Base-by-base conservation (phyloP, 202 grass and related monocot species). In the Carex arenaria region DNA sequence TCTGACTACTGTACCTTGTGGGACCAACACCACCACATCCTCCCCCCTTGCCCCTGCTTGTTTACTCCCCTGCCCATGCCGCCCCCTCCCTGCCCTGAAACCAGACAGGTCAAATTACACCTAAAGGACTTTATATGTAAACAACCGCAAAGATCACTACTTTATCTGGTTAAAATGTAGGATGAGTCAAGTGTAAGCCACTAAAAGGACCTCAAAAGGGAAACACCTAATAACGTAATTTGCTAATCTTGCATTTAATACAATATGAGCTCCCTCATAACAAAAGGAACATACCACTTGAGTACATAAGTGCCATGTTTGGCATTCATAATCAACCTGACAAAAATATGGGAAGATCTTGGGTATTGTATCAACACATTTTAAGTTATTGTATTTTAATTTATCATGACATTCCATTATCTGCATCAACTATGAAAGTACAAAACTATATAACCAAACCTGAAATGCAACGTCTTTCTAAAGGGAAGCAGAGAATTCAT, bases 401-500 rank as follows among this genome's bases (percentile, higher is more conserved):
- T 53, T 75, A 75, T 15, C 9, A 32, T 5, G 49, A 17, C 13
- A 77, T 36, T 76, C 73, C 53, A 77, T 36, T 59, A 38, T 77
- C 28, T 77, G 28, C 73, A 36, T 59, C 13, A 36, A 77, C 28
- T 55, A 77, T 59, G 17, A 77, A 34, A 77, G 52, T 77, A 78
- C 28, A 78, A 78, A 78, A 52, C 92, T 69, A 34, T 69, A 32
- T 11, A 67, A 69, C 45, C 59, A 69, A 38, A 79, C 80, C 80
- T 92, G 83, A 86, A 98, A 87, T 98, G 95, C 80, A 98, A 83
- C 1, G 93, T 88, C 70, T 95, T 95, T 79, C 95, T 89, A 78
- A 98, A 95, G 67, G 92, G 92, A 36, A 98, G 89, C 51, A 98
- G 86, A 23, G 95, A 98, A 87, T 98, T 94, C 90, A 98, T 93